A percentile compares a stretch with the other conserved stretches of the same genome.
These are phyloP conservation scores for Simplicillium aogashimaense DNA, from an alignment of 2,329 filamentous ascomycete species.

Conservation along the genomic window DNA sequence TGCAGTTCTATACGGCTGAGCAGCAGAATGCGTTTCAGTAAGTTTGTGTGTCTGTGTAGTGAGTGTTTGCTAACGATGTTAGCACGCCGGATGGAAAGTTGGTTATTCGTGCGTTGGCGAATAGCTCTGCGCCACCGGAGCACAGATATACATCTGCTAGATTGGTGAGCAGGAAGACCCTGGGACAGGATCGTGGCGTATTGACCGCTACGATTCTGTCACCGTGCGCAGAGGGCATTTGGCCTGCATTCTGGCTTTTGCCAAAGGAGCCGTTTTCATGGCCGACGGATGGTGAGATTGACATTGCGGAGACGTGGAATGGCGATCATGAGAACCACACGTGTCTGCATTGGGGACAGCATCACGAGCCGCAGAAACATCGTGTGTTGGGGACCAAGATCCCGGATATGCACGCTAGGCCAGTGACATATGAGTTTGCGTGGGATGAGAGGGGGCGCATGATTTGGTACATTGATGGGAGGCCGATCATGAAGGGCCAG, in stretches of 20 bases:
- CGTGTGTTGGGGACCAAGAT: constrained; percentile 41
- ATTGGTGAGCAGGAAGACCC: constrained; percentile 40
- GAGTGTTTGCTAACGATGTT: too few relatives aligned
- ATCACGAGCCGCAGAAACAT: constrained; percentile 46
- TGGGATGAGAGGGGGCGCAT: constrained; percentile 42
- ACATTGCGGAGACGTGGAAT: constrained; percentile 54
- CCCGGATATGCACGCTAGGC: constrained; percentile 32
- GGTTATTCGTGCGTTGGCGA: constrained; percentile 40
- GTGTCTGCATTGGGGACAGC: constrained; percentile 50
- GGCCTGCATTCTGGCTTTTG: constrained; percentile 54
- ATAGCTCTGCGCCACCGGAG: constrained; percentile 19
- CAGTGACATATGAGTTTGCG: constrained; percentile 43
- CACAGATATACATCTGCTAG: constrained; percentile 44
- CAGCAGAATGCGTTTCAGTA: constrained; percentile 42
- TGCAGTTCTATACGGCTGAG: constrained; percentile 43
- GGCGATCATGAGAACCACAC: constrained; percentile 43
- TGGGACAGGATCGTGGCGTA: constrained; percentile 39
- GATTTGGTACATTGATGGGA: constrained; percentile 50
- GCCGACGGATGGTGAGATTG: constrained; percentile 50
- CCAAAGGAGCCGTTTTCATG: constrained; percentile 47
- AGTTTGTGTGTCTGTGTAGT: constrained; percentile 2
- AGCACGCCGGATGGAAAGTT: constrained; percentile 38
- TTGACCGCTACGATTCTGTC: constrained; percentile 39
- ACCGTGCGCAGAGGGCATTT: constrained; percentile 45
- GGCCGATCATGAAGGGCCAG: constrained; percentile 44